Evolutionary conservation across 768 basidiomycete genomes (phyloP).

Genomic region (Hydnomerulius pinastri): DNA sequence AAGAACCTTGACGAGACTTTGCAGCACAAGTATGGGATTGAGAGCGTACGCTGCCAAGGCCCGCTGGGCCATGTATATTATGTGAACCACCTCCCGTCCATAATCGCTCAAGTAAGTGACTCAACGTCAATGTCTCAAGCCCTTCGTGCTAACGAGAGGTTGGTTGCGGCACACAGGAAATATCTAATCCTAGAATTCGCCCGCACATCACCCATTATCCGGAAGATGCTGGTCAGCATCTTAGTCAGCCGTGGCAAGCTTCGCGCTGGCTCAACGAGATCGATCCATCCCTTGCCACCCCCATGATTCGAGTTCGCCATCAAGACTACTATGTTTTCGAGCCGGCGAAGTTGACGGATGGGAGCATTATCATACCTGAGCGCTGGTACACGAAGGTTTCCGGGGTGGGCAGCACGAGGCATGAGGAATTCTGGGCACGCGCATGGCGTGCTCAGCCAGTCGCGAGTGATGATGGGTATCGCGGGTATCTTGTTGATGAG

Average conservation of each 20-base stretch:
- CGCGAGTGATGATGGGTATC: neutral
- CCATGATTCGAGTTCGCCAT: constrained; percentile 24
- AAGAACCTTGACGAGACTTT: constrained; percentile 14
- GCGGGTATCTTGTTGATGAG: constrained; percentile 18
- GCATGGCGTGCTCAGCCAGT: constrained; percentile 17
- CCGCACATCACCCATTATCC: constrained; percentile 34
- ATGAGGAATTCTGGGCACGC: neutral
- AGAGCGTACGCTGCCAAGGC: constrained; percentile 31
- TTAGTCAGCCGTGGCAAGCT: constrained; percentile 27
- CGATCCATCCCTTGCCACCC: constrained; percentile 20
- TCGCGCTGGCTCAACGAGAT: constrained; percentile 31
- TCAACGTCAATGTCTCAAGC: no score
- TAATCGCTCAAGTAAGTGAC: constrained; percentile 33
- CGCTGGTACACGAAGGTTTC: constrained; percentile 25
- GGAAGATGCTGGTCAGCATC: constrained; percentile 28
- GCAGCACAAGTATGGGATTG: constrained; percentile 31
- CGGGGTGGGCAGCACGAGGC: constrained; percentile 9
- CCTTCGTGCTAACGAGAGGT: no score
- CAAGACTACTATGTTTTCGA: constrained; percentile 34
- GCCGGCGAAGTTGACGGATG: constrained; percentile 22
- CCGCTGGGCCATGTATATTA: constrained; percentile 34
- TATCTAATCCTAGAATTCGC: constrained; percentile 38
- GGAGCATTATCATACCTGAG: constrained; percentile 20
- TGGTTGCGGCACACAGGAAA: no score
- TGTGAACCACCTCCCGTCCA: constrained; percentile 31